Percentiles rank a stretch among this genome's conserved stretches.
These are phyloP conservation scores for Exophiala viscosa DNA, from an alignment of 2,329 filamentous ascomycete genomes.

Conservation along the genomic window DNA sequence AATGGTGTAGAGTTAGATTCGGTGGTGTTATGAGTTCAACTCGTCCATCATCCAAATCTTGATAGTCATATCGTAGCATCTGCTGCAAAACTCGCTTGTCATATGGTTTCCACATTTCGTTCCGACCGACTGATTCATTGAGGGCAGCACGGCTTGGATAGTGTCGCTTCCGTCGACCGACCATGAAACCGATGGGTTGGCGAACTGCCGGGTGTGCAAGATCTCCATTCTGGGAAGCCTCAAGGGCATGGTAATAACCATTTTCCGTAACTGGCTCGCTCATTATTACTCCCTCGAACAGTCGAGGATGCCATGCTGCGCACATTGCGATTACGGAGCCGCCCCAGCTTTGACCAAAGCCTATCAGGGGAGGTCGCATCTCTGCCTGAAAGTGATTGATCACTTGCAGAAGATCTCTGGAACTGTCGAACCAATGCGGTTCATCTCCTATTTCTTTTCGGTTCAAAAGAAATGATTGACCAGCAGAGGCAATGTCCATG, in stretches of 20 bases:
- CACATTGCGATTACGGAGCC: not conserved
- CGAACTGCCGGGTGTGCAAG: too few relatives aligned
- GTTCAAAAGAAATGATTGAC: constrained; percentile 15
- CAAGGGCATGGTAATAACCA: constrained; percentile 9
- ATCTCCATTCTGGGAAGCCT: not conserved
- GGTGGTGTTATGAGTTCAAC: constrained; percentile 8
- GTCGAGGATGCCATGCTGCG: constrained; percentile 1
- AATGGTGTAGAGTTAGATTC: not conserved
- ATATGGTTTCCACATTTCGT: not conserved
- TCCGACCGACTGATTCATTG: not conserved
- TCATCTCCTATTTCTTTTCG: constrained; percentile 8
- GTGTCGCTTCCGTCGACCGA: not conserved
- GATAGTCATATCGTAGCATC: constrained; percentile 7
- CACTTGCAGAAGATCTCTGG: constrained; percentile 7
- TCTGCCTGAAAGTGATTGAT: constrained; percentile 10
- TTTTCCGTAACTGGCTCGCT: constrained; percentile 9
- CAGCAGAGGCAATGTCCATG: constrained; percentile 6
- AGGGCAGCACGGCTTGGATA: not conserved
- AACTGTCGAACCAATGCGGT: constrained; percentile 11
- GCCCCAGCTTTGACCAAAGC: constrained; percentile 3
- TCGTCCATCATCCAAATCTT: constrained; percentile 1
- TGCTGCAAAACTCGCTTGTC: constrained; percentile 5
- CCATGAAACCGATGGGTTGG: too few relatives aligned
- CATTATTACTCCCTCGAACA: constrained; percentile 1
- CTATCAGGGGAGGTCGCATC: constrained; percentile 8